Conservation (phyloP, 1,284 basidiomycete genomes). For the Filobasidium uniguttulatum region DNA sequence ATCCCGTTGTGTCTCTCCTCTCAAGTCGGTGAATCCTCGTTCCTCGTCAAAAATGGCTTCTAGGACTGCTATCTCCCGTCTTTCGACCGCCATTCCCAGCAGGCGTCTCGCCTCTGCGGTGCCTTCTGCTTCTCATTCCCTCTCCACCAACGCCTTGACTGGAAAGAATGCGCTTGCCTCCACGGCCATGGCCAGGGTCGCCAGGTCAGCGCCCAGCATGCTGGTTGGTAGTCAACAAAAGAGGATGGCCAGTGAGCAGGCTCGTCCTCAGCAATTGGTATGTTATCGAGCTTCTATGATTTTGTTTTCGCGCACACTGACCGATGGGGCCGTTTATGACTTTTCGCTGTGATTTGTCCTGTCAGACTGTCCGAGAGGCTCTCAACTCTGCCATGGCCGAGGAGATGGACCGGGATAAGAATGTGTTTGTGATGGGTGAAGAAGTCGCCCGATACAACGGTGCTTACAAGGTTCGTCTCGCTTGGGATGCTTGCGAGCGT, state of each 20-base stretch:
- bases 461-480: constrained; percentile 75
- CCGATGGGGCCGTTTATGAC: neutral
- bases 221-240: constrained; percentile 21
- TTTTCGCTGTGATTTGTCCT: neutral
- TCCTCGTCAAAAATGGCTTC: neutral
- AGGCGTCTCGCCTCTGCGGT: neutral
- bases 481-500: neutral
- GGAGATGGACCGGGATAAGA: constrained; percentile 94
- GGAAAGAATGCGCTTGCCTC: constrained; percentile 25
- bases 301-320: neutral
- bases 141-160: neutral
- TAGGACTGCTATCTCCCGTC: neutral
- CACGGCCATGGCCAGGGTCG: constrained; percentile 29
- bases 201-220: constrained; percentile 20
- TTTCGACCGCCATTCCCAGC: neutral
- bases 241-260: constrained; percentile 26
- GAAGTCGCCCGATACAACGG: constrained; percentile 99
- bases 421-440: constrained; percentile 91
- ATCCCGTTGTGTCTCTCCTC: too few relatives aligned
- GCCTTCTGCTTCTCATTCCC: neutral
- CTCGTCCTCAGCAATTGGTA: constrained; percentile 29
- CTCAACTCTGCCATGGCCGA: constrained; percentile 98
- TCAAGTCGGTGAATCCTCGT: too few relatives aligned
- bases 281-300: constrained; percentile 17
- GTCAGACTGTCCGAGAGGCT: constrained; percentile 93